Conservation (phyloP, 129 eudicot genomes). For the Erigeron canadensis region DNA sequence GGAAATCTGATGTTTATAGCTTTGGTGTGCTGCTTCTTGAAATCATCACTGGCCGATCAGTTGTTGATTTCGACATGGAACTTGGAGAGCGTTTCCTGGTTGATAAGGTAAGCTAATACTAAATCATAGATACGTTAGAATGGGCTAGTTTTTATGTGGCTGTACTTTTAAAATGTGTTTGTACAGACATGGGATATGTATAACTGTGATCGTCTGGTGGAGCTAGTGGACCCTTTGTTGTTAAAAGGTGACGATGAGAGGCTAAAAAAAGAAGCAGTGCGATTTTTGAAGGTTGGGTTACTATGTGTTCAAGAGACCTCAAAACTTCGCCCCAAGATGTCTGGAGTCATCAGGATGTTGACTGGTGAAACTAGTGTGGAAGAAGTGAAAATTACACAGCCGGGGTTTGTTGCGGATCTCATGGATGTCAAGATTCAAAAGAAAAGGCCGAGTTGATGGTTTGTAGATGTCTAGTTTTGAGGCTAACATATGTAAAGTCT, state of each 20-base stretch:
- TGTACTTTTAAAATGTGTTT: constrained; percentile 9
- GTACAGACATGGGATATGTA: constrained; percentile 72
- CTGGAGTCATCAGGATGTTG: constrained; percentile 58
- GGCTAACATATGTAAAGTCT: constrained; percentile 25
- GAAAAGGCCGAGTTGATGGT: constrained; percentile 28
- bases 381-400: constrained; percentile 45
- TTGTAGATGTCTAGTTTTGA: constrained; percentile 15
- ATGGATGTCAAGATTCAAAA: constrained; percentile 59
- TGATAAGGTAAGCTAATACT: constrained; percentile 51
- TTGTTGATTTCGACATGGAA: constrained; percentile 60
- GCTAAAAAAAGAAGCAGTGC: constrained; percentile 43
- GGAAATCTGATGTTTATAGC: constrained; percentile 87
- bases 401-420: constrained; percentile 68
- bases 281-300: constrained; percentile 65
- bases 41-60: constrained; percentile 59
- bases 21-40: constrained; percentile 78
- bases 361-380: constrained; percentile 36
- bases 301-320: constrained; percentile 80
- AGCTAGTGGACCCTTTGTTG: constrained; percentile 55
- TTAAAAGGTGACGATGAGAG: constrained; percentile 50
- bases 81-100: constrained; percentile 74
- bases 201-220: constrained; percentile 41
- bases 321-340: constrained; percentile 64
- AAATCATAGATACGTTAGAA: not conserved
- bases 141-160: not conserved